A percentile compares a stretch with the other conserved stretches of the same genome.
phyloP scores from a whole-genome alignment of 495 filamentous ascomycete genomes.

The Aspergillus hancockii region DNA sequence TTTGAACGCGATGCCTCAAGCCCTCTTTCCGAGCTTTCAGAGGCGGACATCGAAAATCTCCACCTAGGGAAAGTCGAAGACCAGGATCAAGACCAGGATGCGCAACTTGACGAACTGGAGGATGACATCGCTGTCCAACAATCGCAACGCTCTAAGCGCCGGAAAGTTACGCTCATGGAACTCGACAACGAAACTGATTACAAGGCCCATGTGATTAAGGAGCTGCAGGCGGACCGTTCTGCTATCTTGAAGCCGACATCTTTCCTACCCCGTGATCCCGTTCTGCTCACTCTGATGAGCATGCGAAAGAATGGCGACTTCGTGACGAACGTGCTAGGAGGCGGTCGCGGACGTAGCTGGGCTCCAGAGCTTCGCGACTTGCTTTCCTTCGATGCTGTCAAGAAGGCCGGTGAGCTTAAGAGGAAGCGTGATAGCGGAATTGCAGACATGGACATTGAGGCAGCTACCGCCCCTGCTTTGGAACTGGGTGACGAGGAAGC shows the following conservation, averaged over 20 bases:
- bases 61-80: slow-evolving; percentile 30
- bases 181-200: slow-evolving; percentile 67
- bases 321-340: slow-evolving; percentile 72
- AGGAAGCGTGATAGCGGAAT: slow-evolving; percentile 90
- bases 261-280: slow-evolving; percentile 83
- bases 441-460: slow-evolving; percentile 72
- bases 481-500: slow-evolving; percentile 68
- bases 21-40: slow-evolving; percentile 41
- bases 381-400: slow-evolving; percentile 77
- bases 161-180: slow-evolving; percentile 61
- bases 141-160: slow-evolving; percentile 72
- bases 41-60: slow-evolving; percentile 59
- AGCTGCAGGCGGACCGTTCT: slow-evolving; percentile 75
- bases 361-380: slow-evolving; percentile 89
- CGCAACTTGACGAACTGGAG: slow-evolving; percentile 46
- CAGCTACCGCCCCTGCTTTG: slow-evolving; percentile 64
- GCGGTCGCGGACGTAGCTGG: slow-evolving; percentile 75
- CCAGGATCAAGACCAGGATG: slow-evolving; percentile 56
- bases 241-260: slow-evolving; percentile 76
- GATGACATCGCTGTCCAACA: slow-evolving; percentile 55
- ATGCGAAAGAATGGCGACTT: slow-evolving; percentile 88
- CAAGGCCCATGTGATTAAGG: slow-evolving; percentile 62
- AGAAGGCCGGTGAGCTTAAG: slow-evolving; percentile 79
- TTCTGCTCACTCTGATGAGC: slow-evolving; percentile 82
- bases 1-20: slow-evolving; percentile 59